Evolutionary conservation across 129 eudicot genomes (phyloP).

Genomic region (Dittrichia graveolens): DNA sequence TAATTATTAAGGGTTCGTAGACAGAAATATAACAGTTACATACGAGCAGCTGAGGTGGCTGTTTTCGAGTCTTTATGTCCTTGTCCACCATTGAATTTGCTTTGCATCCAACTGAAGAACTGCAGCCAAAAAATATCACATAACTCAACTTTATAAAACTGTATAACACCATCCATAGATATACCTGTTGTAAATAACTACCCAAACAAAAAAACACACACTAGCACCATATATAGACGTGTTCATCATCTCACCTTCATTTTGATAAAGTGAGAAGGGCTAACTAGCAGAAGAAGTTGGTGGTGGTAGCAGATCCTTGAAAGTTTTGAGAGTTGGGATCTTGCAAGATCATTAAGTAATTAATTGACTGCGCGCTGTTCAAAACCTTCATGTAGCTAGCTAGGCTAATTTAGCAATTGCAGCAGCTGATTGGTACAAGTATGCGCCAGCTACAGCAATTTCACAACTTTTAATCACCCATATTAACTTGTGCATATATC

Average conservation of each 20-base stretch:
- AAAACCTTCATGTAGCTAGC: constrained; percentile 18
- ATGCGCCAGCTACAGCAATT: constrained; percentile 40
- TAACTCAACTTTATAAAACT: neutral
- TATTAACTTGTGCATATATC: constrained; percentile 14
- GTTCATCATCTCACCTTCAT: constrained; percentile 59
- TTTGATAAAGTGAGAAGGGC: constrained; percentile 17
- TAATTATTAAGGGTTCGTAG: too few species aligned
- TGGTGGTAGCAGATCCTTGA: constrained; percentile 50
- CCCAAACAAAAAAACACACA: neutral
- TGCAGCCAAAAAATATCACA: constrained; percentile 45
- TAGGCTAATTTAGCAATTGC: neutral
- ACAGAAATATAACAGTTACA: constrained; percentile 20
- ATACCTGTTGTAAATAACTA: neutral
- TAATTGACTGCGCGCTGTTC: neutral
- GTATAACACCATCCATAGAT: constrained; percentile 2
- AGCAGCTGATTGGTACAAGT: constrained; percentile 63
- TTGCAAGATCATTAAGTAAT: constrained; percentile 25
- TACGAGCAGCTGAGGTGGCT: constrained; percentile 48
- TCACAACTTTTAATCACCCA: constrained; percentile 15
- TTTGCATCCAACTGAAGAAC: constrained; percentile 91
- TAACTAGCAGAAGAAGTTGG: too few species aligned
- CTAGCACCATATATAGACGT: neutral
- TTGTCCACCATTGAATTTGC: constrained; percentile 60
- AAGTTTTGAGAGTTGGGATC: constrained; percentile 63
- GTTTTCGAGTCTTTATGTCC: constrained; percentile 44